phyloP scores from a whole-genome alignment of 768 basidiomycete species.

The Boletus reticuloceps region DNA sequence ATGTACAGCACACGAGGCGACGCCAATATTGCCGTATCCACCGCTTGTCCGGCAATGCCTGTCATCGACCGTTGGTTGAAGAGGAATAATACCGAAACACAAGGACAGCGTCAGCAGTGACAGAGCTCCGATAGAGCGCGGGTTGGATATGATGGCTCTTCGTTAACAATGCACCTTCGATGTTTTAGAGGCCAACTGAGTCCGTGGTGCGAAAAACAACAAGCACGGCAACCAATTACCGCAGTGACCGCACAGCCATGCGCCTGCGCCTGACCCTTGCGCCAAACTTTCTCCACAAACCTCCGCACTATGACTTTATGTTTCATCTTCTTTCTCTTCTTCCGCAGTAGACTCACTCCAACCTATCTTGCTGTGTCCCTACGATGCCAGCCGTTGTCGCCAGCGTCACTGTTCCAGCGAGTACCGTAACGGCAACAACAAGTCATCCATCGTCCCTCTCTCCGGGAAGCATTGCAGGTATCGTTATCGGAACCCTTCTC shows the following conservation, averaged over 20 bases:
- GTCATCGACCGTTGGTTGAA: slow-evolving; percentile 61
- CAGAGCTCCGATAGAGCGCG: no score
- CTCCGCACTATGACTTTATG: neutral
- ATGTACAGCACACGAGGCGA: slow-evolving; percentile 43
- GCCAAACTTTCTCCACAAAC: neutral
- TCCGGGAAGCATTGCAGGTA: slow-evolving; percentile 13
- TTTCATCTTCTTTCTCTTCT: neutral
- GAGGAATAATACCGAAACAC: slow-evolving; percentile 12
- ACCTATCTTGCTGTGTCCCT: no score
- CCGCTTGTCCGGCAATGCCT: slow-evolving; percentile 56
- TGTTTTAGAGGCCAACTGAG: neutral
- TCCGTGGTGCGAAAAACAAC: slow-evolving; percentile 10
- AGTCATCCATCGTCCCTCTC: slow-evolving; percentile 3
- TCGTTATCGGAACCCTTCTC: slow-evolving; percentile 19
- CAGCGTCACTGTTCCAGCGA: slow-evolving; percentile 1
- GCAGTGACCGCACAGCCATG: neutral
- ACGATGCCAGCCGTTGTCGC: slow-evolving; percentile 14
- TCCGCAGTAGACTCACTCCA: neutral
- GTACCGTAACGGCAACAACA: neutral
- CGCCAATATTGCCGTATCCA: slow-evolving; percentile 42
- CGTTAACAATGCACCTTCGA: no score
- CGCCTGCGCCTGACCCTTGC: slow-evolving; percentile 5
- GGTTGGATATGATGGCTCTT: no score
- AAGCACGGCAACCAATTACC: neutral
- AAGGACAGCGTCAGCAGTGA: neutral